Evolutionary conservation across 2,329 filamentous ascomycete genomes (phyloP).

Genomic region (Bertia moriformis): DNA sequence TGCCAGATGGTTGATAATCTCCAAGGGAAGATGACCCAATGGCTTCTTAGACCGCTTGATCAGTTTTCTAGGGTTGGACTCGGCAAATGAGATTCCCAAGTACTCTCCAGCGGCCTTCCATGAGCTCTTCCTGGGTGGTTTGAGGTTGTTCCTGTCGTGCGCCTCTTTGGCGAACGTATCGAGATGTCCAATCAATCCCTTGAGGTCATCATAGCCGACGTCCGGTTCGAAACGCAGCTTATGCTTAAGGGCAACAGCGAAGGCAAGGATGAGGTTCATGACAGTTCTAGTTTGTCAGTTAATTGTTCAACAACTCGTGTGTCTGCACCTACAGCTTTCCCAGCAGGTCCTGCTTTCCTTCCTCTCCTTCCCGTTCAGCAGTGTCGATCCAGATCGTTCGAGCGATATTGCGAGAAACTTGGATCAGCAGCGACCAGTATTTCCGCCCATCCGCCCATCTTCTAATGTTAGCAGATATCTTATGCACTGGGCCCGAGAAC

Average conservation of each 20-base stretch:
- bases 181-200: constrained; percentile 39
- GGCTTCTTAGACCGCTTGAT: constrained; percentile 48
- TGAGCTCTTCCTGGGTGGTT: neutral
- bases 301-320: constrained; percentile 2
- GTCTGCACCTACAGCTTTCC: constrained; percentile 27
- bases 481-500: too few species aligned
- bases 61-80: constrained; percentile 46
- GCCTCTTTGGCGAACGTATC: constrained; percentile 40
- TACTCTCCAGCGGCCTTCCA: constrained; percentile 40
- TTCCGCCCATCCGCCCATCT: constrained; percentile 31
- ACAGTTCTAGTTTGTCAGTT: constrained; percentile 11
- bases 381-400: constrained; percentile 52
- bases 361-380: constrained; percentile 32
- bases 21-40: constrained; percentile 49
- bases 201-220: constrained; percentile 46
- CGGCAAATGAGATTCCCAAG: constrained; percentile 45
- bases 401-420: constrained; percentile 38
- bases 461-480: too few species aligned
- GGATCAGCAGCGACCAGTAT: constrained; percentile 23
- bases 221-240: constrained; percentile 54
- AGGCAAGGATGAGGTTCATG: constrained; percentile 50
- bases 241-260: constrained; percentile 49
- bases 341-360: constrained; percentile 44
- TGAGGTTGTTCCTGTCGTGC: constrained; percentile 13
- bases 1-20: constrained; percentile 45